phyloP scores from a whole-genome alignment of 176 grass and related monocot species.

The Rhynchospora pubera region DNA sequence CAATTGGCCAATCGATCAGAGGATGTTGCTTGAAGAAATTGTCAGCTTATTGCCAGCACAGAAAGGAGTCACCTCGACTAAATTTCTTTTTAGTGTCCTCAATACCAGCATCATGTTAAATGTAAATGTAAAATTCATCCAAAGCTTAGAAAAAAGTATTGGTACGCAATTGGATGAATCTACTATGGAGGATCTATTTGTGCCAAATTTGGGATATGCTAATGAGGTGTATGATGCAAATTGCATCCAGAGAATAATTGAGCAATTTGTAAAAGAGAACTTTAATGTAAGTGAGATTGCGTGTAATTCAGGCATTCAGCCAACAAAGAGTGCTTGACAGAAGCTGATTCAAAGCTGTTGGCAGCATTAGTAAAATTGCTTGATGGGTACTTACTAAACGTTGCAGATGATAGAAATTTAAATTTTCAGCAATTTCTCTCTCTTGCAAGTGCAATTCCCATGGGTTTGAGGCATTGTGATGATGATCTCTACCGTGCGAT shows the following conservation, averaged over 20 bases:
- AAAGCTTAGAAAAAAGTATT: conserved; percentile 80
- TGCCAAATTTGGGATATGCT: conserved; percentile 53
- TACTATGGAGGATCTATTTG: conserved; percentile 64
- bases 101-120: conserved; percentile 66
- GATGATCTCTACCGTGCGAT: conserved; percentile 74
- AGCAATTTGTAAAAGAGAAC: conserved; percentile 65
- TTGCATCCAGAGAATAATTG: conserved; percentile 74
- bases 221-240: conserved; percentile 75
- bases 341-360: conserved; percentile 19
- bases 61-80: conserved; percentile 79
- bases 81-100: conserved; percentile 65
- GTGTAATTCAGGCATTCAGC: conserved; percentile 5
- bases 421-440: conserved; percentile 77
- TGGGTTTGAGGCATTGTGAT: conserved; percentile 54
- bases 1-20: conserved; percentile 61
- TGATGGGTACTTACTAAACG: conserved; percentile 62
- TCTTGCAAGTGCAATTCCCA: conserved; percentile 51
- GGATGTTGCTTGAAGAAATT: conserved; percentile 89
- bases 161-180: conserved; percentile 83
- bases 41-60: conserved; percentile 69
- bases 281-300: conserved; percentile 35
- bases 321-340: conserved; percentile 34
- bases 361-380: conserved; percentile 67
- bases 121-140: conserved; percentile 55
- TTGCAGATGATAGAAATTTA: conserved; percentile 72